phyloP scores from a whole-genome alignment of 2,329 filamentous ascomycete genomes.

The Claviceps africana region DNA sequence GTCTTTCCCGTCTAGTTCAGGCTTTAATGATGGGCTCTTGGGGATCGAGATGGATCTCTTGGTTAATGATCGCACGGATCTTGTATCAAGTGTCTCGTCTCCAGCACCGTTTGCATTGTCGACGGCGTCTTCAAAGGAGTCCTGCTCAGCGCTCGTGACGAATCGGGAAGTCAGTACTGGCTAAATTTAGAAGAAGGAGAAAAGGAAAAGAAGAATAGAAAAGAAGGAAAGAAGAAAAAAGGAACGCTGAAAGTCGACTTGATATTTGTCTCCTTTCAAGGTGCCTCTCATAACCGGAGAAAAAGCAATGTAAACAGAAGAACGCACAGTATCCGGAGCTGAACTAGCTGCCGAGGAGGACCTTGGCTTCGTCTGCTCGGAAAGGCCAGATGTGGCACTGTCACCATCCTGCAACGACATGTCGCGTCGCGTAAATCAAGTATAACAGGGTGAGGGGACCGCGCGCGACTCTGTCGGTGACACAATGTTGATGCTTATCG shows the following conservation, averaged over 20 bases:
- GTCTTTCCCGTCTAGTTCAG: neutral
- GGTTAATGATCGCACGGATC: slow-evolving; percentile 50
- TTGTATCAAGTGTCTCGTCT: slow-evolving; percentile 64
- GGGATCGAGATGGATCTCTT: slow-evolving; percentile 26
- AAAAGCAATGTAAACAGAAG: neutral
- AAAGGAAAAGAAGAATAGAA: too few species aligned
- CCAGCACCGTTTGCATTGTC: slow-evolving; percentile 30
- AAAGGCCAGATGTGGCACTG: slow-evolving; percentile 12
- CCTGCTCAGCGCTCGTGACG: slow-evolving; percentile 16
- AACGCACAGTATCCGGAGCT: slow-evolving; percentile 16
- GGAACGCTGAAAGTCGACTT: neutral
- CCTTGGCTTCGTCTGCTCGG: slow-evolving; percentile 13
- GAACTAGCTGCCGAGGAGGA: slow-evolving; percentile 19
- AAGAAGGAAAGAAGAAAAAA: neutral
- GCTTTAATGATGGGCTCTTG: slow-evolving; percentile 15
- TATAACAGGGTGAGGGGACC: neutral
- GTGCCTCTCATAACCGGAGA: neutral
- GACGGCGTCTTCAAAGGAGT: slow-evolving; percentile 65
- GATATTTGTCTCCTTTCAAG: neutral
- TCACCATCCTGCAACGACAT: slow-evolving; percentile 23
- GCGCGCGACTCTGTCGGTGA: neutral
- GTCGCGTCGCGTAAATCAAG: slow-evolving; percentile 8
- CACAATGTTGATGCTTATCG: neutral
- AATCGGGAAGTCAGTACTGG: slow-evolving; percentile 6
- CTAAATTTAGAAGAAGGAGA: too few species aligned